These are phyloP conservation scores for Chaetothyriales sp. DNA, from an alignment of 2,329 filamentous ascomycete species.

Conservation along the genomic window DNA sequence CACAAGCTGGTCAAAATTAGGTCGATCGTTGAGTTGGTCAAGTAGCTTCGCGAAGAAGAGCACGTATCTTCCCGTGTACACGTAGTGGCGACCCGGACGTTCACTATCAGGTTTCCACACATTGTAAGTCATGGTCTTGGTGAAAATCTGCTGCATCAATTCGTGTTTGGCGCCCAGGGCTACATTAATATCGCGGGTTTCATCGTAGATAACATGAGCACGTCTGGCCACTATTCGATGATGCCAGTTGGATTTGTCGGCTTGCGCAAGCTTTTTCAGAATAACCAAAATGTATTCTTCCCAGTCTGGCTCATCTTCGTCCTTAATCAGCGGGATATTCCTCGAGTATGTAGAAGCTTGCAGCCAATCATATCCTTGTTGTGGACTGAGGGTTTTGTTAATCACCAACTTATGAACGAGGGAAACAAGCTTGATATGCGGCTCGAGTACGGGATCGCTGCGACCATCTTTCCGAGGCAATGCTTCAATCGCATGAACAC, in stretches of 20 bases:
- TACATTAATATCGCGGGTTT: conserved; percentile 36
- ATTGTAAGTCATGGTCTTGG: conserved; percentile 87
- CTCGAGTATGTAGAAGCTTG: conserved; percentile 42
- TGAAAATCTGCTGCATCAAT: conserved; percentile 72
- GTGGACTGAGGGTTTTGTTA: conserved; percentile 30
- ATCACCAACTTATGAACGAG: conserved; percentile 68
- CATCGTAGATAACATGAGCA: conserved; percentile 49
- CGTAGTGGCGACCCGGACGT: conserved; percentile 70
- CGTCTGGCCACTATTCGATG: conserved; percentile 69
- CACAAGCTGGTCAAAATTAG: conserved; percentile 63
- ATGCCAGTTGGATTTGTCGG: conserved; percentile 91
- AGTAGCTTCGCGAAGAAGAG: conserved; percentile 67
- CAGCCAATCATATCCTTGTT: conserved; percentile 38
- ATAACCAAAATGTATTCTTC: conserved; percentile 49
- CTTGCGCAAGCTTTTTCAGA: conserved; percentile 45
- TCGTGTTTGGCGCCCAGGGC: conserved; percentile 57
- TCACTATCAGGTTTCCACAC: conserved; percentile 92
- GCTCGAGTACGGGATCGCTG: conserved; percentile 68
- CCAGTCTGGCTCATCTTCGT: conserved; percentile 40
- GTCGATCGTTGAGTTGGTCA: conserved; percentile 58
- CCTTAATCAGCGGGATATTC: conserved; percentile 35
- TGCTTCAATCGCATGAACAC: conserved; percentile 46
- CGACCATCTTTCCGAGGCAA: conserved; percentile 48
- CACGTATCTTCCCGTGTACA: conserved; percentile 79
- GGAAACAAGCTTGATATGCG: conserved; percentile 81